Percentiles rank a stretch among this genome's conserved stretches.
Conservation (phyloP, 345 rosid species). For the Moricandia arvensis region DNA sequence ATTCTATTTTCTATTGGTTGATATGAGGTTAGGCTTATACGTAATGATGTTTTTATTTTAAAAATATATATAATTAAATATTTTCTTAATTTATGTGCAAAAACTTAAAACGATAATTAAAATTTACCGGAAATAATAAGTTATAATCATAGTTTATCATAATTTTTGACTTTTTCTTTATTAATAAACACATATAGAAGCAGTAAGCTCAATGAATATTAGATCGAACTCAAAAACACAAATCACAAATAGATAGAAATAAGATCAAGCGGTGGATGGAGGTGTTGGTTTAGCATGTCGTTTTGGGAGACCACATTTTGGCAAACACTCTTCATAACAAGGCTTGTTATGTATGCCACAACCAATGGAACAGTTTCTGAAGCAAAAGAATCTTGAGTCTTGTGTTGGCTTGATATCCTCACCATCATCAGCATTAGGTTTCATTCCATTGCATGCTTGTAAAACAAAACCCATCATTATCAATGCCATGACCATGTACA, state of each 20-base stretch:
- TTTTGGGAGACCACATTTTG: slow-evolving; percentile 26
- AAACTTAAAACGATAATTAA: too few relatives aligned
- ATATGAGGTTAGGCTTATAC: too few relatives aligned
- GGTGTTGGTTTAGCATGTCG: background rate
- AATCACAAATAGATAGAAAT: background rate
- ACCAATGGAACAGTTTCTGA: slow-evolving; percentile 23
- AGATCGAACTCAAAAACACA: background rate
- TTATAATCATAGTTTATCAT: background rate
- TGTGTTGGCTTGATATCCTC: background rate
- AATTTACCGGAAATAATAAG: too few relatives aligned
- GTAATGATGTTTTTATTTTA: too few relatives aligned
- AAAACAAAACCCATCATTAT: slow-evolving; percentile 19
- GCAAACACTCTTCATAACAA: slow-evolving; percentile 30
- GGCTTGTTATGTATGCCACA: slow-evolving; percentile 30
- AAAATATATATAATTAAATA: too few relatives aligned
- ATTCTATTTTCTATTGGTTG: too few relatives aligned
- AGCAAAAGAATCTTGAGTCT: slow-evolving; percentile 18
- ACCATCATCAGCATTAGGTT: background rate
- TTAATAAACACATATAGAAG: background rate
- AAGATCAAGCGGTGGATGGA: background rate
- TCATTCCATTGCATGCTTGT: slow-evolving; percentile 25
- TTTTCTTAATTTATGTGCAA: too few relatives aligned
- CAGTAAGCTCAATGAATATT: background rate
- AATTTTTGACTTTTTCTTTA: background rate
- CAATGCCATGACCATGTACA: slow-evolving; percentile 13